phyloP scores from a whole-genome alignment of 768 basidiomycete species.

The Erythrobasidium yunnanense region DNA sequence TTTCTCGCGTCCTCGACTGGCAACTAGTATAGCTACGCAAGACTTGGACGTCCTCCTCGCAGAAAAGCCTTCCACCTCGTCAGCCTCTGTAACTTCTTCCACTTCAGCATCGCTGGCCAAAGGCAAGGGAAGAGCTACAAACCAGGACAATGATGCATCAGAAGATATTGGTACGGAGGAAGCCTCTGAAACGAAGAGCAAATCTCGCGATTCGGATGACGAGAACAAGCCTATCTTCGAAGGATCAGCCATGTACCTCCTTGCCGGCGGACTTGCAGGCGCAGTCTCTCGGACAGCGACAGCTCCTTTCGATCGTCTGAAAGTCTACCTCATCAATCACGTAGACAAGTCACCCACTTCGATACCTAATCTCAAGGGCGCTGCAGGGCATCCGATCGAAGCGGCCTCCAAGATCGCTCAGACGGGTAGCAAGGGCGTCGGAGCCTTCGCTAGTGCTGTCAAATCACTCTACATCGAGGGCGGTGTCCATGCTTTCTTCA shows the following conservation, averaged over 20 bases:
- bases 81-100: neutral
- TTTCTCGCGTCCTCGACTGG: slow-evolving; percentile 24
- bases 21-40: slow-evolving; percentile 33
- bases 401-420: slow-evolving; percentile 28
- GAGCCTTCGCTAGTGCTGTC: slow-evolving; percentile 60
- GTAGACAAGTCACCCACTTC: slow-evolving; percentile 2
- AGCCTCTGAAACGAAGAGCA: neutral
- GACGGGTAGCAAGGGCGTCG: slow-evolving; percentile 31
- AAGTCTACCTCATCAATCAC: slow-evolving; percentile 82
- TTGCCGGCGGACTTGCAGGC: slow-evolving; percentile 89
- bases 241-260: slow-evolving; percentile 73
- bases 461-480: slow-evolving; percentile 77
- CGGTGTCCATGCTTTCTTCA: slow-evolving; percentile 77
- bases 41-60: slow-evolving; percentile 34
- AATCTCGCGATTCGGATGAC: slow-evolving; percentile 47
- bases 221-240: slow-evolving; percentile 51
- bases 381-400: slow-evolving; percentile 39
- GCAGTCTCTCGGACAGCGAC: slow-evolving; percentile 94
- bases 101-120: neutral
- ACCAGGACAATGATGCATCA: neutral
- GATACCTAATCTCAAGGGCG: neutral
- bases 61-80: neutral
- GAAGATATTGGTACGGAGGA: neutral
- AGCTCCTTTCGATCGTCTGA: slow-evolving; percentile 92
- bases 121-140: neutral